These are phyloP conservation scores for Microglena sp. DNA, from an alignment of 139 green algal species.

Conservation along the genomic window DNA sequence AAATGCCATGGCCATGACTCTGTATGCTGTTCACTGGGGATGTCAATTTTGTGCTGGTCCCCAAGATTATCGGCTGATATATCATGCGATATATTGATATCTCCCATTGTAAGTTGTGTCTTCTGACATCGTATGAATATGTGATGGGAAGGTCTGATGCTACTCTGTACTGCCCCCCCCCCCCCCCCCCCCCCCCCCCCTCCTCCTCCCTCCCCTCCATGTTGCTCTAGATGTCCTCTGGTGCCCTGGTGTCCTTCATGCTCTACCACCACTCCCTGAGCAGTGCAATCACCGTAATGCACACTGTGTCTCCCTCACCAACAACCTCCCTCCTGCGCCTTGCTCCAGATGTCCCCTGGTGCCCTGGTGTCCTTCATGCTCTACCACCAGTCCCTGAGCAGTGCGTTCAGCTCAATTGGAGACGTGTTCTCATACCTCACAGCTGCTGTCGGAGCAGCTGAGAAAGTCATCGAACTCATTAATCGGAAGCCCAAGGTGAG, in stretches of 20 bases:
- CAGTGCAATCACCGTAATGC: slow-evolving; percentile 49
- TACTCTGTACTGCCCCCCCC: too few species aligned
- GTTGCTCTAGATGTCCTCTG: slow-evolving; percentile 37
- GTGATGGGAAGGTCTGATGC: too few species aligned
- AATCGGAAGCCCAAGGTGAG: slow-evolving; percentile 21
- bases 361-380: slow-evolving; percentile 75
- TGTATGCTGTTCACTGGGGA: not conserved
- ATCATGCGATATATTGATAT: too few species aligned
- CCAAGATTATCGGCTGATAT: too few species aligned
- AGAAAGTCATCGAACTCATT: slow-evolving; percentile 61
- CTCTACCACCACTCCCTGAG: slow-evolving; percentile 66
- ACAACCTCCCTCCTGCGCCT: too few species aligned
- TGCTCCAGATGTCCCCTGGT: slow-evolving; percentile 36
- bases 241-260: slow-evolving; percentile 70
- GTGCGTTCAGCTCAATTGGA: slow-evolving; percentile 50
- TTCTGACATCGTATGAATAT: too few species aligned
- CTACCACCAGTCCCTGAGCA: slow-evolving; percentile 59
- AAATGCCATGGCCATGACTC: not conserved
- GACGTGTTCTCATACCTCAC: slow-evolving; percentile 68
- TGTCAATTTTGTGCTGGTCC: too few species aligned
- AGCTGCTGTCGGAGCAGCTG: slow-evolving; percentile 69
- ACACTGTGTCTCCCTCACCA: slow-evolving; percentile 65
- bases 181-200: too few species aligned
- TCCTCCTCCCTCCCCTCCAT: too few species aligned
- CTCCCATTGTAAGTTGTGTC: too few species aligned